Conservation (phyloP, 2,329 filamentous ascomycete genomes). For the Apiospora rasikravindrae region DNA sequence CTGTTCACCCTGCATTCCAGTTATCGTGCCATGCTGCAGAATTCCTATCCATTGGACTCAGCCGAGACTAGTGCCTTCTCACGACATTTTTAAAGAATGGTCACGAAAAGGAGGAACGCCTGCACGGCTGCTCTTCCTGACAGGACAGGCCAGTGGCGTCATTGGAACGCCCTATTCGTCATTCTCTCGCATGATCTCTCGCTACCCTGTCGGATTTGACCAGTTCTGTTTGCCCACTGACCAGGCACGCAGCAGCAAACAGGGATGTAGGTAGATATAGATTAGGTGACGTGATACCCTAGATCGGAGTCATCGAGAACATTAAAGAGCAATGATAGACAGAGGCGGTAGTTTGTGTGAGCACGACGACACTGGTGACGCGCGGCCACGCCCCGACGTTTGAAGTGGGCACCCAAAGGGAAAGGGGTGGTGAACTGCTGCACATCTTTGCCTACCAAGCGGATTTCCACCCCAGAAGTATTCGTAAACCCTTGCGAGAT, state of each 20-base stretch:
- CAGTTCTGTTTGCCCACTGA: not conserved
- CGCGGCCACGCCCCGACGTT: not conserved
- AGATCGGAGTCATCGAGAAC: not conserved
- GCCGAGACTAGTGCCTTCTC: not conserved
- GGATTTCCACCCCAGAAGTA: not conserved
- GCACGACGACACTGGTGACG: not conserved
- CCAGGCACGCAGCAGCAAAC: not conserved
- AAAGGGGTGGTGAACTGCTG: not conserved
- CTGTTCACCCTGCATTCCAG: too few species aligned
- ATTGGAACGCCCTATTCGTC: not conserved
- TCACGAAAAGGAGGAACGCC: not conserved
- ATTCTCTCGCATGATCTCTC: not conserved
- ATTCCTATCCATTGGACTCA: too few species aligned
- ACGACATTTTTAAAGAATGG: not conserved
- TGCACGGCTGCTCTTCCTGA: not conserved
- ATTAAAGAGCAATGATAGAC: not conserved
- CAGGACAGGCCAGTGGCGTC: not conserved
- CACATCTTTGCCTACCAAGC: not conserved
- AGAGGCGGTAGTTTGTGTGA: not conserved
- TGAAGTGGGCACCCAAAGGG: not conserved
- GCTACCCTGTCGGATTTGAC: not conserved
- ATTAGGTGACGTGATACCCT: not conserved
- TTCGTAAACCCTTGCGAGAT: not conserved
- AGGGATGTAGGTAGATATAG: not conserved
- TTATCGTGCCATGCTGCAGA: not conserved